Evolutionary conservation across 2,329 filamentous ascomycete genomes (phyloP).

Genomic region (Sarocladium brachiariae): DNA sequence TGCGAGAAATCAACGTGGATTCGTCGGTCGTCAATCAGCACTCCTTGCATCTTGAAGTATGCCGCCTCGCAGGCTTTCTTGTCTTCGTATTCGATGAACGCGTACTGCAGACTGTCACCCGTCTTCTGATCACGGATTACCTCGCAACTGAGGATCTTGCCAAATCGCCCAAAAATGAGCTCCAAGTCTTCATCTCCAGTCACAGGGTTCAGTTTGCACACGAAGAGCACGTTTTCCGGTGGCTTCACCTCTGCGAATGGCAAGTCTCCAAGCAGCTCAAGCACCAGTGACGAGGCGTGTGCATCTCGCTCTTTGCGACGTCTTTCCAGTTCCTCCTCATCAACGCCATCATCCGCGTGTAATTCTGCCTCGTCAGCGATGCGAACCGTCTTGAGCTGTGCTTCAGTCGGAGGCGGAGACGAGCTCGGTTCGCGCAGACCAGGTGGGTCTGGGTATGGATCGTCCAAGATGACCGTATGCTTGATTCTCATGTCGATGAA

Average conservation of each 20-base stretch:
- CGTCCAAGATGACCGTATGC: slow-evolving; percentile 86
- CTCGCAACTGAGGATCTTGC: slow-evolving; percentile 90
- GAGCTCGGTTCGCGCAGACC: slow-evolving; percentile 69
- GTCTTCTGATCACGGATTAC: slow-evolving; percentile 92
- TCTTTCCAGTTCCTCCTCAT: slow-evolving; percentile 75
- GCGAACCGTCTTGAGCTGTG: slow-evolving; percentile 82
- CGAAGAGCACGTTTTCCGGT: slow-evolving; percentile 93
- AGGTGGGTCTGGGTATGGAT: slow-evolving; percentile 78
- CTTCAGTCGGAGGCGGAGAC: slow-evolving; percentile 74
- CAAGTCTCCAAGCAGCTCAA: slow-evolving; percentile 96
- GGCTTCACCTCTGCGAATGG: slow-evolving; percentile 97
- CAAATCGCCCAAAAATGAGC: slow-evolving; percentile 94
- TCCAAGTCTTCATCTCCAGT: slow-evolving; percentile 92
- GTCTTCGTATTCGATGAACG: slow-evolving; percentile 94
- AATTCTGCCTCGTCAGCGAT: slow-evolving; percentile 85
- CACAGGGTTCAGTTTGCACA: slow-evolving; percentile 97
- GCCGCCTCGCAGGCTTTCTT: slow-evolving; percentile 90
- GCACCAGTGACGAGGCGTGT: slow-evolving; percentile 83
- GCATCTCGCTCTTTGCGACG: slow-evolving; percentile 82
- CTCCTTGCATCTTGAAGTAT: slow-evolving; percentile 98
- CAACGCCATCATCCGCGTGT: slow-evolving; percentile 60
- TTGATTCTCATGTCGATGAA: slow-evolving; percentile 92
- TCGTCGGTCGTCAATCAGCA: slow-evolving; percentile 91
- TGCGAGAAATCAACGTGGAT: slow-evolving; percentile 99
- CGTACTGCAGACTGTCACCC: slow-evolving; percentile 91